These are phyloP conservation scores for Diplotaxis tenuifolia DNA, from an alignment of 345 rosid species.

Conservation along the genomic window DNA sequence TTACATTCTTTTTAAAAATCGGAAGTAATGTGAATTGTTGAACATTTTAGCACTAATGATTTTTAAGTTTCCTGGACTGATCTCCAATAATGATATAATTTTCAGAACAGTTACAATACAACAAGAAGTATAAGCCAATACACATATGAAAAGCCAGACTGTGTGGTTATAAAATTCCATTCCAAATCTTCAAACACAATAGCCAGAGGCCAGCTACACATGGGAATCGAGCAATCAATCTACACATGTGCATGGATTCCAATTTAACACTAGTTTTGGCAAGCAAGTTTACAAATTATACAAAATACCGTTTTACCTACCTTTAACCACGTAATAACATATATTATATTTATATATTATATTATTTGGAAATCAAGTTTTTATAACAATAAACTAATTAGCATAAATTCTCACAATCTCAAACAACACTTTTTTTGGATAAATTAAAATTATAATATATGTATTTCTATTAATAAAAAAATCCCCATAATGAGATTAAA, in stretches of 20 bases:
- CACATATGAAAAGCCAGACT: constrained; percentile 13
- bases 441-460: background rate
- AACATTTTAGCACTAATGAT: background rate
- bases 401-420: background rate
- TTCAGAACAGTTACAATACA: background rate
- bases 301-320: background rate
- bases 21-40: background rate
- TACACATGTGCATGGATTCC: constrained; percentile 17
- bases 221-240: constrained; percentile 3
- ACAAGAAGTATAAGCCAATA: background rate
- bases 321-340: background rate
- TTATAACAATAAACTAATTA: background rate
- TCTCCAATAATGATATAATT: no score
- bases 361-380: background rate
- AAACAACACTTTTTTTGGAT: background rate
- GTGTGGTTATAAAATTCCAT: constrained; percentile 11
- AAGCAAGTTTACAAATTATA: background rate
- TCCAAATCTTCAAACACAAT: background rate
- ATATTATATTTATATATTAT: background rate
- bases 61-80: no score
- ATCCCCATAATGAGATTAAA: background rate
- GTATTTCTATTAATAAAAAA: background rate
- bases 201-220: constrained; percentile 5
- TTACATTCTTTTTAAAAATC: background rate
- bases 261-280: background rate